Evolutionary conservation across 163 green algal species (phyloP), one percentile per base, ranked within the genome.

Genomic region (Volvox carteri): DNA sequence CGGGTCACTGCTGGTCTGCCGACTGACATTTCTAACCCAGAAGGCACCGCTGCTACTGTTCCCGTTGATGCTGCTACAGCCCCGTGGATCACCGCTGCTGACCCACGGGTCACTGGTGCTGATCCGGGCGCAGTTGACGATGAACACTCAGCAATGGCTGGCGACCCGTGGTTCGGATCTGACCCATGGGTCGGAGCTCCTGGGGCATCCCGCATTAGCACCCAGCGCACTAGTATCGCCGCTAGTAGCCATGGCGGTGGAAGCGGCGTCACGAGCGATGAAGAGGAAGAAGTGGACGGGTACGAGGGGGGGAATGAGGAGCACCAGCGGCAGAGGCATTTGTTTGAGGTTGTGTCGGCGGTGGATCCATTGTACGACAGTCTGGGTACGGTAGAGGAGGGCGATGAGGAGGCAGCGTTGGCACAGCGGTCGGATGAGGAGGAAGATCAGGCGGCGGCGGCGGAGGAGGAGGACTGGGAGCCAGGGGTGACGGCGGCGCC

Each of bases 381-480:
- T 21, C 35, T 75, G 30, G 65, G 65, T 44, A 75, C 65, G 9
- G 65, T 75, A 25, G 65, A 75, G 30, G 65, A 75, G 65, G 65
- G 65, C 35, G 65, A 75, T 12, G 65, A 75, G 65, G 65, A 75
- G 65, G 65, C 65, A 33, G 65, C 65, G 33, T 9, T 75, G 65
- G 65, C 44, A 44, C 44, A 81, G 73, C 16, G 12, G 42, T 46
- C 33, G 28, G 44, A 42, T 33, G 44, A 78, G 42, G 28, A 0
- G 68, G 18, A 21, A n/a, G 11, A 39, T 0, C 7, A 52, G 14
- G 7, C 11, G 21, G 21, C 33, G 28, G 76, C 76, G 33, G 76
- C 76, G 50, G 52, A 4, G 52, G 39, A 8, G 6, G 62, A 44
- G 62, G 62, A 52, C 19, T 35, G n/a, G 68, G 37, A 42, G 62